These are phyloP conservation scores for Flammula alnicola DNA, from an alignment of 1,284 basidiomycete genomes.

Conservation along the genomic window DNA sequence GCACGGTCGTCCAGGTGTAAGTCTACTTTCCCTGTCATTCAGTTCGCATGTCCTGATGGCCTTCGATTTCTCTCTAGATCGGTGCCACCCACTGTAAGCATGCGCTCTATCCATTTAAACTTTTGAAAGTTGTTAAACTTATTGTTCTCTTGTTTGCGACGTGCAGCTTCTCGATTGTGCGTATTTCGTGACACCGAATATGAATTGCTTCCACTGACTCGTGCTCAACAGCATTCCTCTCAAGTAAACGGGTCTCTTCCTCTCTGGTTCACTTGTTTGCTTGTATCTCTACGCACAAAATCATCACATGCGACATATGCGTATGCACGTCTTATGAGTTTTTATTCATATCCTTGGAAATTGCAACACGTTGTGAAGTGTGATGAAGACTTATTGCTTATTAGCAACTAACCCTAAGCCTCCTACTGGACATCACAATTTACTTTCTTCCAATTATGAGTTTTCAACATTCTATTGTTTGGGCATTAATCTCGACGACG, in stretches of 20 bases:
- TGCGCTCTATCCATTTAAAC: constrained; percentile 7
- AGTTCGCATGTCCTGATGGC: neutral
- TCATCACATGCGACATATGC: constrained; percentile 26
- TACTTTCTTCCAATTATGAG: too few relatives aligned
- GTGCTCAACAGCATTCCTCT: constrained; percentile 64
- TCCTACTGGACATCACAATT: too few relatives aligned
- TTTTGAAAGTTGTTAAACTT: constrained; percentile 12
- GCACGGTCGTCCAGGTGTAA: constrained; percentile 97
- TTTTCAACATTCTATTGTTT: too few relatives aligned
- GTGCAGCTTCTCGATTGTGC: constrained; percentile 71
- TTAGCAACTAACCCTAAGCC: too few relatives aligned
- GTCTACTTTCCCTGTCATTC: constrained; percentile 32
- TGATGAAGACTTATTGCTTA: neutral
- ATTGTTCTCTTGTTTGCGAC: constrained; percentile 4
- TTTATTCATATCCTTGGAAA: constrained; percentile 13
- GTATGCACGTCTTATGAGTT: constrained; percentile 21
- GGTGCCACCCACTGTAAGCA: constrained; percentile 85
- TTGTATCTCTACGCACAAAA: constrained; percentile 26
- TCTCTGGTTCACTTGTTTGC: constrained; percentile 16
- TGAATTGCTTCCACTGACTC: constrained; percentile 15
- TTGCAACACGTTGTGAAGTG: neutral
- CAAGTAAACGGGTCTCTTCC: constrained; percentile 56
- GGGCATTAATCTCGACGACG: too few relatives aligned
- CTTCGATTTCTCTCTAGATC: constrained; percentile 57
- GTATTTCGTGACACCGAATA: constrained; percentile 31